Conservation (phyloP, 176 grass and related monocot species). For the Panicum miliaceum region DNA sequence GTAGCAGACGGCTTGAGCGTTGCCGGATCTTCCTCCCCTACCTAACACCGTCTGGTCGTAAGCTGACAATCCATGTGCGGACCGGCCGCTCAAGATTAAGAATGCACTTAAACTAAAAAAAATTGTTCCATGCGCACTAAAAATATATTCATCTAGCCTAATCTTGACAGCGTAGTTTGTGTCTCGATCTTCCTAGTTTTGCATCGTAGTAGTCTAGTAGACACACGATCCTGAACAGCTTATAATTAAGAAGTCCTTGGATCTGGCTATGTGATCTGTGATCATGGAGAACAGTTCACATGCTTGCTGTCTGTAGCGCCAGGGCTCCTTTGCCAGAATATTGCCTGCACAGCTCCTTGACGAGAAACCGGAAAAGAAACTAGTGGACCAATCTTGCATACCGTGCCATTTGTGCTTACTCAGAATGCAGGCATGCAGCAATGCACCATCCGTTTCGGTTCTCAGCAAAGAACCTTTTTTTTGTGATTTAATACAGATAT, state of each 20-base stretch:
- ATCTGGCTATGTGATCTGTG: background rate
- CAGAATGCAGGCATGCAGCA: background rate
- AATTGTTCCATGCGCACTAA: background rate
- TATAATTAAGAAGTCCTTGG: background rate
- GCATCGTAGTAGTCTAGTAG: background rate
- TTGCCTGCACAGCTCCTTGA: background rate
- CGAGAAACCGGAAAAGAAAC: background rate
- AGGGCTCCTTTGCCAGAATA: background rate
- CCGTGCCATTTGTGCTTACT: background rate
- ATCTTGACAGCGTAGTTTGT: background rate
- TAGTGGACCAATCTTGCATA: background rate
- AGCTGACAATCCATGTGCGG: background rate
- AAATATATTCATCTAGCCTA: background rate
- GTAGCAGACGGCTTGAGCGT: slow-evolving; percentile 2
- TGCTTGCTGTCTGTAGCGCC: background rate
- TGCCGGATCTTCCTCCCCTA: slow-evolving; percentile 7
- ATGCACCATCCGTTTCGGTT: background rate
- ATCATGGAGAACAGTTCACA: background rate
- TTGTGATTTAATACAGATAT: background rate
- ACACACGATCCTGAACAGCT: background rate
- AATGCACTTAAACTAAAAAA: background rate
- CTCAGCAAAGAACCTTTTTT: background rate
- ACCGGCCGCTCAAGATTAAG: background rate
- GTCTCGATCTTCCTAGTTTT: background rate
- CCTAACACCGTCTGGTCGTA: slow-evolving; percentile 17